Conservation (phyloP, 2,329 filamentous ascomycete genomes). For the Teratosphaeria epicoccoides region DNA sequence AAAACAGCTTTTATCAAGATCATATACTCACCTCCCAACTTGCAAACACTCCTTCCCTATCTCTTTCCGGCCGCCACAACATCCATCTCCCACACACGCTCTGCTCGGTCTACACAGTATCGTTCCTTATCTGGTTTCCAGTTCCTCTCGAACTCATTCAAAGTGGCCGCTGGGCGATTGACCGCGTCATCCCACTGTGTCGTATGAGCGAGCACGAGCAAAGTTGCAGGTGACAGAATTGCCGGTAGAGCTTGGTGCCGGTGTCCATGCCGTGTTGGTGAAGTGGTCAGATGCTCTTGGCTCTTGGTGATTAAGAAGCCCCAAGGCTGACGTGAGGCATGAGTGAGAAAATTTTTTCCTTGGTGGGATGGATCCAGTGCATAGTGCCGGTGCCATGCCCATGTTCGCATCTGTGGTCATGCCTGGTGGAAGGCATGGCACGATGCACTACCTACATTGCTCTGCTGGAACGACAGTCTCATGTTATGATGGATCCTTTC, state of each 20-base stretch:
- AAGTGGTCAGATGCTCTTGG: slow-evolving; percentile 32
- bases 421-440: too few species aligned
- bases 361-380: not conserved
- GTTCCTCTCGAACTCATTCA: slow-evolving; percentile 14
- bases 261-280: slow-evolving; percentile 33
- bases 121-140: slow-evolving; percentile 18
- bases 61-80: slow-evolving; percentile 4
- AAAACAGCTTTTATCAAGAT: not conserved
- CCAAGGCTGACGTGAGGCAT: not conserved
- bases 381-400: too few species aligned
- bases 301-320: slow-evolving; percentile 34
- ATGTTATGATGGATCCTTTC: too few species aligned
- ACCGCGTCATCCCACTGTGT: slow-evolving; percentile 13
- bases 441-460: too few species aligned
- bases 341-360: not conserved
- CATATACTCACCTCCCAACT: not conserved
- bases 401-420: too few species aligned
- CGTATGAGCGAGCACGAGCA: slow-evolving; percentile 14
- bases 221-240: slow-evolving; percentile 35
- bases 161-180: slow-evolving; percentile 13
- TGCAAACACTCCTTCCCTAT: not conserved
- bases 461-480: too few species aligned
- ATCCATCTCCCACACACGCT: slow-evolving; percentile 9
- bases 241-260: slow-evolving; percentile 32
- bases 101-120: slow-evolving; percentile 13